Percentiles rank a stretch among this genome's conserved stretches.
These are phyloP conservation scores for Steccherinum ochraceum DNA, from an alignment of 768 basidiomycete species.

Conservation along the genomic window DNA sequence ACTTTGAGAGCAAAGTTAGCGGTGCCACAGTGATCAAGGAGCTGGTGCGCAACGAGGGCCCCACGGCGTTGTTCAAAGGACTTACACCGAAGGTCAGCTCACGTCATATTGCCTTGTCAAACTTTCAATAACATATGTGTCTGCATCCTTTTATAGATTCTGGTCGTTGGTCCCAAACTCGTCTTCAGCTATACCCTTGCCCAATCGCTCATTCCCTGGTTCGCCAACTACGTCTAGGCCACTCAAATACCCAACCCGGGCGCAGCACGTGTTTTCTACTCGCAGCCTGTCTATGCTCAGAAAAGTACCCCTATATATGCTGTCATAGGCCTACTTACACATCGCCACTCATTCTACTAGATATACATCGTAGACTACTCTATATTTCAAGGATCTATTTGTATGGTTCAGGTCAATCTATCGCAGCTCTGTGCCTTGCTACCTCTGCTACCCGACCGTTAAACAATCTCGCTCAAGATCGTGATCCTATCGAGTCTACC, in stretches of 20 bases:
- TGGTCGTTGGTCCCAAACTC: slow-evolving; percentile 95
- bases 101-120: slow-evolving; percentile 1
- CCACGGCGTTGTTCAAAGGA: slow-evolving; percentile 88
- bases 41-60: slow-evolving; percentile 81
- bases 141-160: slow-evolving; percentile 46
- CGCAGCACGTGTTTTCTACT: neutral
- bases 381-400: neutral
- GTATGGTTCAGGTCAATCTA: too few relatives aligned
- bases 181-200: slow-evolving; percentile 98
- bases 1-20: slow-evolving; percentile 81
- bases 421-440: too few relatives aligned
- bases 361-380: neutral
- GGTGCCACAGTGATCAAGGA: slow-evolving; percentile 82
- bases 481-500: too few relatives aligned
- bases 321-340: neutral
- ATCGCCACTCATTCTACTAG: neutral
- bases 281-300: neutral
- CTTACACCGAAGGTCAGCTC: slow-evolving; percentile 90
- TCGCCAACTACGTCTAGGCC: slow-evolving; percentile 71
- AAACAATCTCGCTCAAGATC: too few relatives aligned
- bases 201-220: slow-evolving; percentile 90
- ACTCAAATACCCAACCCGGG: neutral
- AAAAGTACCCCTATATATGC: neutral
- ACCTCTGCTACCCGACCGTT: too few relatives aligned
- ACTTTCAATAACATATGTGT: slow-evolving; percentile 5